Conservation (phyloP, 192 early-diverging fungal genomes). For the Dimargaris cristalligena region DNA sequence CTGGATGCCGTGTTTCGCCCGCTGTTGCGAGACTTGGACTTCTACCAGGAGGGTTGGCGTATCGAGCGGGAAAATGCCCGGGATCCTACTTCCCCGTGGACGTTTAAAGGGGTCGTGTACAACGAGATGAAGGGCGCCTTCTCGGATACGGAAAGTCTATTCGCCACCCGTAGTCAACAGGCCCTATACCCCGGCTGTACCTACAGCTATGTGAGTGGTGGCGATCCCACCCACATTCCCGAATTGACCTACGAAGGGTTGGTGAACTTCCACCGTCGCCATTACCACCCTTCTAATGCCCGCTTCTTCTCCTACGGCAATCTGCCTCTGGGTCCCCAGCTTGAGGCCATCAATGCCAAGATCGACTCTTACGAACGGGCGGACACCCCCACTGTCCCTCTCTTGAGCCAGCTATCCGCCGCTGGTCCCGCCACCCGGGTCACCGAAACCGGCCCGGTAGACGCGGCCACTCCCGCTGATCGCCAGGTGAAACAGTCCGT, state of each 20-base stretch:
- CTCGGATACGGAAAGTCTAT: slow-evolving; percentile 69
- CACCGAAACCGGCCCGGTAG: slow-evolving; percentile 25
- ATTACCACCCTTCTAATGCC: slow-evolving; percentile 91
- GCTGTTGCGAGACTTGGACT: slow-evolving; percentile 61
- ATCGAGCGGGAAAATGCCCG: slow-evolving; percentile 61
- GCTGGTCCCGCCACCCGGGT: slow-evolving; percentile 20
- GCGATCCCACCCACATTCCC: slow-evolving; percentile 75
- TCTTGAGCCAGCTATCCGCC: slow-evolving; percentile 30
- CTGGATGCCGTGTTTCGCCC: slow-evolving; percentile 82
- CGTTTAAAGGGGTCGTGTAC: slow-evolving; percentile 90
- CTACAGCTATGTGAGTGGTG: slow-evolving; percentile 72
- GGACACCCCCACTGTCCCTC: slow-evolving; percentile 26
- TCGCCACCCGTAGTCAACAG: slow-evolving; percentile 57
- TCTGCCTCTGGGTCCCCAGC: slow-evolving; percentile 56
- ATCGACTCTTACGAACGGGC: slow-evolving; percentile 40
- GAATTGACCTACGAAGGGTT: slow-evolving; percentile 74
- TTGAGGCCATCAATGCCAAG: slow-evolving; percentile 42
- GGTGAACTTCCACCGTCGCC: slow-evolving; percentile 58
- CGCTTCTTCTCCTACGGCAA: slow-evolving; percentile 83
- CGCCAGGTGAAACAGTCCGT: slow-evolving; percentile 68
- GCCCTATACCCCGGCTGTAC: slow-evolving; percentile 69
- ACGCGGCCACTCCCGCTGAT: slow-evolving; percentile 30
- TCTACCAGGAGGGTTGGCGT: slow-evolving; percentile 90
- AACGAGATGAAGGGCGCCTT: slow-evolving; percentile 95
- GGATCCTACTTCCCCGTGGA: slow-evolving; percentile 21